Evolutionary conservation across 2,329 filamentous ascomycete species (phyloP), one percentile per base, ranked within the genome.

Genomic region (Cyclaneusma minus): DNA sequence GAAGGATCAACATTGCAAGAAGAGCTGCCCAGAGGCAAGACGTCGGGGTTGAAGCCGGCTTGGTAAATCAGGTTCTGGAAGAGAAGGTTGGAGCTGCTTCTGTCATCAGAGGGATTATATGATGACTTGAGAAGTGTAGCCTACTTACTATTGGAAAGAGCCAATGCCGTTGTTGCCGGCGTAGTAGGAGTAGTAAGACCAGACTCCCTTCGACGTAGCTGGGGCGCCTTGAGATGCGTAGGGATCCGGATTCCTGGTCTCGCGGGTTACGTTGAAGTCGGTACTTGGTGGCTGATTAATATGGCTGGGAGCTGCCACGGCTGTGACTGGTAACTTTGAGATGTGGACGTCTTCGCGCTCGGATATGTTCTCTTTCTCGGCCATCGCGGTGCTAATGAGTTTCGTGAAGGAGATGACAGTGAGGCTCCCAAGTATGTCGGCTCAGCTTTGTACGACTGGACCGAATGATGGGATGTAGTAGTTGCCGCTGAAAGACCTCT

Each of bases 61-160:
- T 45, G 42, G 22, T 39, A 41, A 21, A 47, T 47, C 27, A 47
- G 30, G 25, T 45, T 47, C 25, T 47, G 43, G 27, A 47, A 47
- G 7, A 47, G 35, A 22, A 45, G 36, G 25, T 38, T 47, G 7
- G 41, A 43, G 30, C 42, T 46, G 27, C 12, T 20, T 13, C 9
- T 11, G 28, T 7, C 15, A 19, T 16, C 7, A 25, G 36, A n/a
- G n/a, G n/a, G n/a, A n/a, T n/a, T n/a, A 2, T 11, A 13, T 15
- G 23, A 24, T 10, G n/a, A 13, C 9, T n/a, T 22, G 13, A 4
- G 9, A n/a, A 22, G n/a, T 20, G 8, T 11, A 11, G 8, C 8
- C 18, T 4, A 34, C 39, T 29, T 33, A 46, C 43, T 45, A 47
- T 34, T 45, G 41, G 23, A 41, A 47, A 10, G 37, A 38, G 8